Base-by-base conservation (phyloP, 768 basidiomycete species). In the Boletus fagicola region DNA sequence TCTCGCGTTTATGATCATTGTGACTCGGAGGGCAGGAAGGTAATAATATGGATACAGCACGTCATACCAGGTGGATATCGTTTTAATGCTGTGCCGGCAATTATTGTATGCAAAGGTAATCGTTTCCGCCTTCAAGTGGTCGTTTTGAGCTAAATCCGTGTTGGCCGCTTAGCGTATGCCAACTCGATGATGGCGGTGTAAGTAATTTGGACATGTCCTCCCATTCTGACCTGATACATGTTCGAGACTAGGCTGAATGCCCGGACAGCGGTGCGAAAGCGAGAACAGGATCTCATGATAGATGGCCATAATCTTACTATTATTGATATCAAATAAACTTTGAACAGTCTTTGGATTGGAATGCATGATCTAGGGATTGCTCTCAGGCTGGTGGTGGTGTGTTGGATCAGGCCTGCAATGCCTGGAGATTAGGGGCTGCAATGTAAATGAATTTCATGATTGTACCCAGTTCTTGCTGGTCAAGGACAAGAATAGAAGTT, bases 261-360 rank as follows among this genome's bases (percentile, higher is more conserved):
- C 12, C 60, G 60, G 22, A 51, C 16, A 15, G n/a, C 26, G 5
- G 38, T 59, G 15, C 57, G 60, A 5, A 39, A 45, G 1, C 39
- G 40, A 24, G 52, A 60, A 28, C 38, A 47, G 10, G 45, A 60
- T 0, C 1, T 26, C 40, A 33, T 20, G 1, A 10, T 28, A 0
- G 40, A 51, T 30, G 52, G 28, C 1, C 30, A 13, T 42, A 43
- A 49, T 35, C 44, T 61, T 16, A 35, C 49, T 24, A 55, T 42
- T 1, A 51, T 56, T 9, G 18, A 44, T 15, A 30, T 61, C 13
- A 47, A 45, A 3, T 58, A 49, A 28, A 80, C 40, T 92, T 80
- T 1, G 15, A 2, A 10, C 1, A 12, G 31, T 33, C 36, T 38
- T 38, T 38, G 36, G 36, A 38, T n/a, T n/a, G n/a, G n/a, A n/a